phyloP scores from a whole-genome alignment of 148 eudicot species.

The Rhododendron griersonianum region DNA sequence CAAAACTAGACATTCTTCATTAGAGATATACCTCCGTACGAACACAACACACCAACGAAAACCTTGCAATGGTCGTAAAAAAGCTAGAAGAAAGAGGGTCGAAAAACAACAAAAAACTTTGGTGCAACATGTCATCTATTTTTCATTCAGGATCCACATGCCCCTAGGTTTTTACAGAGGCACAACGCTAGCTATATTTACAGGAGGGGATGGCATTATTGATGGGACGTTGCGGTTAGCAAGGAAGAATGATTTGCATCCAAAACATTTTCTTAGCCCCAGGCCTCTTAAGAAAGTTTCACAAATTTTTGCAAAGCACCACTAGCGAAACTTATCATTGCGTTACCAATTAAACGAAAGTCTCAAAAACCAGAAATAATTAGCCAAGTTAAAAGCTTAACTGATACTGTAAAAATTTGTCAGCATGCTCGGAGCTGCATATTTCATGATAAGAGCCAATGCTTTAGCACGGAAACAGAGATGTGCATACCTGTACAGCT shows the following conservation, averaged over 20 bases:
- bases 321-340: background rate
- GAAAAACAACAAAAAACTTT: background rate
- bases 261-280: background rate
- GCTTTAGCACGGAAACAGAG: background rate
- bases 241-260: background rate
- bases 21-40: background rate
- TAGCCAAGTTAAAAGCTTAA: background rate
- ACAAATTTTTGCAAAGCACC: background rate
- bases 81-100: background rate
- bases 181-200: background rate
- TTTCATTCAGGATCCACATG: background rate
- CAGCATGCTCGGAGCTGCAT: background rate
- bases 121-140: background rate
- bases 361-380: background rate
- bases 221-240: background rate
- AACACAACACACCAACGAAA: background rate
- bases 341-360: background rate
- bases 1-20: background rate
- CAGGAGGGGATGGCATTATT: background rate
- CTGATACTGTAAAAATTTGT: background rate
- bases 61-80: background rate
- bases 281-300: background rate
- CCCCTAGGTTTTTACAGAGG: background rate
- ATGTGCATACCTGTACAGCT: conserved; percentile 34
- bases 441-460: background rate